Conservation (phyloP, 2,329 filamentous ascomycete species). For the Hirsutella minnesotensis region DNA sequence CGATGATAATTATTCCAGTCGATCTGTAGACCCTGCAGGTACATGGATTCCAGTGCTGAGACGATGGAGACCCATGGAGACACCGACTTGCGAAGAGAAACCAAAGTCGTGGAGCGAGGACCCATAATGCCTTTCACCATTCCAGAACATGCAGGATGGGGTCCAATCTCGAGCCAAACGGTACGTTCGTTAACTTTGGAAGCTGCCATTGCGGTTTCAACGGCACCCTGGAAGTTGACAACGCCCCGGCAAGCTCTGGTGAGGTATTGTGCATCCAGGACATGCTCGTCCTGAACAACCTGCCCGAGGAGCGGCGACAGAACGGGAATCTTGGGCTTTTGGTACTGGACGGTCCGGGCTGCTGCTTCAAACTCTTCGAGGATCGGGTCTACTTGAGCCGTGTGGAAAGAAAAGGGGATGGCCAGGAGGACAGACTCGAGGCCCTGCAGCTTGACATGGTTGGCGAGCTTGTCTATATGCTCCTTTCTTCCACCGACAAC, state of each 20-base stretch:
- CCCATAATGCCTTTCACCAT: constrained; percentile 2
- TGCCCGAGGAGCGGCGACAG: constrained; percentile 52
- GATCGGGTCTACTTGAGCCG: constrained; percentile 40
- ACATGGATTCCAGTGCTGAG: neutral
- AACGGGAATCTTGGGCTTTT: constrained; percentile 36
- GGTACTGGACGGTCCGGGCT: constrained; percentile 24
- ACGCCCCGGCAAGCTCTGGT: constrained; percentile 48
- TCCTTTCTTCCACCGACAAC: constrained; percentile 45
- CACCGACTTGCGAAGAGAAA: neutral
- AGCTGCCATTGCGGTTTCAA: constrained; percentile 22
- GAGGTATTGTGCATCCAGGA: constrained; percentile 46
- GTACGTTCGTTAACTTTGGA: constrained; percentile 40
- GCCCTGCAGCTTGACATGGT: constrained; percentile 16
- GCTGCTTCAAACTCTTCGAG: constrained; percentile 44
- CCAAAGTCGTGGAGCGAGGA: neutral
- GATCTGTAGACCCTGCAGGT: constrained; percentile 39
- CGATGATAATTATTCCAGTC: constrained; percentile 60
- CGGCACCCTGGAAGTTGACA: constrained; percentile 52
- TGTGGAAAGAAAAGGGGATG: constrained; percentile 43
- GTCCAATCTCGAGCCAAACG: constrained; percentile 13
- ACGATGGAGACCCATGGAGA: neutral
- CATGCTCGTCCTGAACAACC: neutral
- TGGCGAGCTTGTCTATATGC: constrained; percentile 32
- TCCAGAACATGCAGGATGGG: constrained; percentile 1
- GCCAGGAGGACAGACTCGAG: constrained; percentile 33